Conservation (phyloP, 371 early-diverging fungal genomes). For the Mortierella polycephala region DNA sequence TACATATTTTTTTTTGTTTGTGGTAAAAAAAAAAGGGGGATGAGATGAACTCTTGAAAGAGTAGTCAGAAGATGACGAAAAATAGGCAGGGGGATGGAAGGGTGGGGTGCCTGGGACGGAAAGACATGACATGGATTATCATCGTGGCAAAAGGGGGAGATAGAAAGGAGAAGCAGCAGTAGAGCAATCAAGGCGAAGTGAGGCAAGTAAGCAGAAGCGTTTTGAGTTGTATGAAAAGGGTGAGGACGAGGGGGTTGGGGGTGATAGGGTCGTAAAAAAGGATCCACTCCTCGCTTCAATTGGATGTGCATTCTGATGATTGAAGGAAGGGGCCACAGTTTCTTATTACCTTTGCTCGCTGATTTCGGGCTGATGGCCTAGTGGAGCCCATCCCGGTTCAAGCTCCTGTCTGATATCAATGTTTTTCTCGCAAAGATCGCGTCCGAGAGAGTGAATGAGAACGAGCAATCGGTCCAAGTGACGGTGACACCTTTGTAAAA, state of each 20-base stretch:
- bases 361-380: slow-evolving; percentile 50
- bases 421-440: neutral
- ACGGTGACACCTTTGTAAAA: neutral
- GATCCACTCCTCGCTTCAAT: neutral
- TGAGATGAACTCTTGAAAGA: too few species aligned
- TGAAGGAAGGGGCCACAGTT: neutral
- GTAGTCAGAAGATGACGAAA: too few species aligned
- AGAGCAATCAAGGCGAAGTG: neutral
- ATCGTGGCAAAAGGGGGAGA: slow-evolving; percentile 8
- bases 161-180: neutral
- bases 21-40: too few species aligned
- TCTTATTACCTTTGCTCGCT: slow-evolving; percentile 44
- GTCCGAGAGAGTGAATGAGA: neutral
- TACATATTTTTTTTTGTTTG: too few species aligned
- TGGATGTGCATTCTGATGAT: neutral
- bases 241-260: neutral
- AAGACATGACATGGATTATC: neutral
- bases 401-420: neutral
- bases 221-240: neutral
- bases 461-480: neutral
- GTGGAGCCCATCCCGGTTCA: slow-evolving; percentile 49
- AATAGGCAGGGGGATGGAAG: neutral
- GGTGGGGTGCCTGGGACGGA: neutral
- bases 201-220: neutral
- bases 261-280: neutral